Evolutionary conservation across 345 rosid genomes (phyloP).

Genomic region (Atalantia buxifolia): DNA sequence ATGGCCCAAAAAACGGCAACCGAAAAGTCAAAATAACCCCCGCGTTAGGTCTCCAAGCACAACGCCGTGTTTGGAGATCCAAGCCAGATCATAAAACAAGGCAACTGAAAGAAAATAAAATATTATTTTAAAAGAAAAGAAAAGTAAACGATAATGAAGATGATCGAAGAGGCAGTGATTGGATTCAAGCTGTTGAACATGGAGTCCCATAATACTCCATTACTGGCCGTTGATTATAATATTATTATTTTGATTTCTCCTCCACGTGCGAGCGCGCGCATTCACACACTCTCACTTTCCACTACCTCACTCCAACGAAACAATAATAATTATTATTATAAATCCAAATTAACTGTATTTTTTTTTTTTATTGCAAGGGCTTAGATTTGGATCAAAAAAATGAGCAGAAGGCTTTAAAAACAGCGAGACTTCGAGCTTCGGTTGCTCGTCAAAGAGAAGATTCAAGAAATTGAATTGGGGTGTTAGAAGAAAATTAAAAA

Average conservation of each 20-base stretch:
- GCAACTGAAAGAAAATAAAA: not conserved
- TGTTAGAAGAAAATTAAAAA: not conserved
- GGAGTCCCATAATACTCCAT: conserved; percentile 13
- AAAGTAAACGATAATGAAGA: not conserved
- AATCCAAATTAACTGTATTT: not conserved
- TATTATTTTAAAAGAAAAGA: not conserved
- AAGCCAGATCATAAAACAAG: not conserved
- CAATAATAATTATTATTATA: not conserved
- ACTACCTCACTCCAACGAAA: not conserved
- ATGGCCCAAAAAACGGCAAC: not conserved
- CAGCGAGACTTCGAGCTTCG: not conserved
- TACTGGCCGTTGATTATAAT: not conserved
- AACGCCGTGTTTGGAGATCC: conserved; percentile 27
- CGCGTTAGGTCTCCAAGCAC: conserved; percentile 4
- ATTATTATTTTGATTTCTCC: not conserved
- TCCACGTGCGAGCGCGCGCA: conserved; percentile 15
- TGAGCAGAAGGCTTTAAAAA: not conserved
- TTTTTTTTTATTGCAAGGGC: no score
- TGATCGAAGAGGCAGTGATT: conserved; percentile 9
- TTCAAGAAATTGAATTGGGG: not conserved
- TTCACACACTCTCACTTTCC: not conserved
- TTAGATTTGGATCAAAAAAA: not conserved
- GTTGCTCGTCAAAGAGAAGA: not conserved
- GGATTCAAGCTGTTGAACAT: conserved; percentile 24
- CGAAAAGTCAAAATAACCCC: conserved; percentile 20